Evolutionary conservation across 2,329 filamentous ascomycete species (phyloP).

Genomic region (Diplodia intermedia): DNA sequence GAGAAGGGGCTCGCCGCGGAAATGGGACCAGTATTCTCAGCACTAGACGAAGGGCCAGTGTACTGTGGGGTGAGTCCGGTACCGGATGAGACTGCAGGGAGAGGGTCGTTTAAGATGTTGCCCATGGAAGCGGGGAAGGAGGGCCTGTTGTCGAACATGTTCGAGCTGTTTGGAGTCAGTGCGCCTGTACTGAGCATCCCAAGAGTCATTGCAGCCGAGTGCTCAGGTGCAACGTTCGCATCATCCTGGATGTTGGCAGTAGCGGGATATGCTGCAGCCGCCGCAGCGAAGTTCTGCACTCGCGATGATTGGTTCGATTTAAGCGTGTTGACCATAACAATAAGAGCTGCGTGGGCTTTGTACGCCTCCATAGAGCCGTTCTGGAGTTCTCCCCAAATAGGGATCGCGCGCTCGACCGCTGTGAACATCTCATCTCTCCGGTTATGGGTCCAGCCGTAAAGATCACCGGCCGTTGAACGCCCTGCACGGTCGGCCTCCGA

Average conservation of each 20-base stretch:
- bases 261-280: conserved; percentile 41
- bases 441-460: conserved; percentile 55
- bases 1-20: conserved; percentile 61
- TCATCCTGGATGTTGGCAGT: conserved; percentile 51
- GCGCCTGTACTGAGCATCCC: conserved; percentile 70
- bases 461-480: conserved; percentile 45
- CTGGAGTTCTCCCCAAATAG: conserved; percentile 80
- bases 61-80: conserved; percentile 46
- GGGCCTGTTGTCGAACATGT: conserved; percentile 49
- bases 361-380: conserved; percentile 86
- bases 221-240: conserved; percentile 65
- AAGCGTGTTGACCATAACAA: conserved; percentile 83
- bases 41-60: conserved; percentile 40
- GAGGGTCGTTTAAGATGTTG: conserved; percentile 47
- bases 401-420: conserved; percentile 72
- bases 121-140: conserved; percentile 48
- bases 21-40: conserved; percentile 46
- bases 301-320: conserved; percentile 55
- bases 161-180: conserved; percentile 59
- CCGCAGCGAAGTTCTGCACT: conserved; percentile 42
- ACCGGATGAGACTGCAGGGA: conserved; percentile 38
- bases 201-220: conserved; percentile 72
- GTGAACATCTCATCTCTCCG: conserved; percentile 75
- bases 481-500: conserved; percentile 53
- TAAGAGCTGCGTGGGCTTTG: conserved; percentile 82